Base-by-base conservation (phyloP, 208 protist genomes). In the Acanthamoeba triangularis region DNA sequence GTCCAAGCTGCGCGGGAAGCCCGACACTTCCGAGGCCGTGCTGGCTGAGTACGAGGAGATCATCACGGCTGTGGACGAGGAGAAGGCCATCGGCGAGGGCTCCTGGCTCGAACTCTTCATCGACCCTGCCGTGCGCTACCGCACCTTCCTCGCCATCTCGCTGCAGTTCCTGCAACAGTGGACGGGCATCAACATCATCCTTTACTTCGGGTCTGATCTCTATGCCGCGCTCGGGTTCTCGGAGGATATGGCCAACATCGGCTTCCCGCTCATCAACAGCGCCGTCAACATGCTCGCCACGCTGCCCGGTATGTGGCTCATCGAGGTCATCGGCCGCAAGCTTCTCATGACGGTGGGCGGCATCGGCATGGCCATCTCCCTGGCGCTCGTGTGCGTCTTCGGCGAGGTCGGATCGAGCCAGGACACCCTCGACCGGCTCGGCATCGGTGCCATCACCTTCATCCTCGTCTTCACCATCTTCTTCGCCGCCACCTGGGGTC, bases 151-250 rank as follows among this genome's bases (percentile, higher is more conserved):
- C 16, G 85, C 61, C 44, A 56, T 92, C 85, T 54, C 85, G 8
- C 85, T 92, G 35, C 85, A 92, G 49, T 92, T 92, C 85, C 47
- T 92, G 23, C 85, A 92, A 23, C 85, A 92, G 85, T 92, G 85
- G 85, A 92, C 85, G 1, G 93, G 93, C 74, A 95, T 95, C 93
- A 95, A 95, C 59, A 41, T 80, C 74, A 95, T 95, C 76, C 72
- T 95, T n/a, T 95, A 95, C 76, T 95, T 87, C 61, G 93, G 76
- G 33, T 59, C 93, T 18, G 61, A 56, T 49, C 67, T 95, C 76
- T 95, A 82, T 35, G 76, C 78, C 47, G 78, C 67, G 72, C 67
- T 80, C 30, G 93, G 93, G 33, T 80, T 95, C 74, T 63, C 59
- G 37, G 52, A 82, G 37, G 78, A 78, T 2, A 87, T 80, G 23